Conservation (phyloP, 345 rosid genomes). For the Lepidium aucheri region DNA sequence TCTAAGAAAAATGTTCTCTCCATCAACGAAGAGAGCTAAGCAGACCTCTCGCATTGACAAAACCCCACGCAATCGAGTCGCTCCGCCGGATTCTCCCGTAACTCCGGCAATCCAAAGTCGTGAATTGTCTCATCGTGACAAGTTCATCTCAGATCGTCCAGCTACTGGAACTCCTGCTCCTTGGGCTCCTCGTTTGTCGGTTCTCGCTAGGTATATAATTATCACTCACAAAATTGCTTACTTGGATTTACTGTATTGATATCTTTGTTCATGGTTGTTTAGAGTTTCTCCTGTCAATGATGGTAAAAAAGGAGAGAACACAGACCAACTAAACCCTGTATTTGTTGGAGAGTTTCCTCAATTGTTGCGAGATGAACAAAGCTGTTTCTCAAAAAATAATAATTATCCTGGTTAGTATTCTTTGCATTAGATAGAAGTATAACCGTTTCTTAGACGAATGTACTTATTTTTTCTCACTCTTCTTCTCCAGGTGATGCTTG, state of each 20-base stretch:
- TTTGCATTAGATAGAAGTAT: neutral
- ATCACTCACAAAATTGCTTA: neutral
- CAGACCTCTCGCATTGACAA: slow-evolving; percentile 37
- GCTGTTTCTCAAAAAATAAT: slow-evolving; percentile 34
- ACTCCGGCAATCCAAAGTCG: slow-evolving; percentile 46
- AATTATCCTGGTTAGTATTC: slow-evolving; percentile 45
- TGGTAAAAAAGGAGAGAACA: slow-evolving; percentile 38
- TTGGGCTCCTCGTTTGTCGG: slow-evolving; percentile 86
- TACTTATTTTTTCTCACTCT: slow-evolving; percentile 16
- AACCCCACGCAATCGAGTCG: slow-evolving; percentile 20
- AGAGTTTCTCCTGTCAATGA: slow-evolving; percentile 48
- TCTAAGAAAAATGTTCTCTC: slow-evolving; percentile 60
- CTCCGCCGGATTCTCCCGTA: slow-evolving; percentile 42
- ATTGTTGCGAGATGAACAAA: slow-evolving; percentile 62
- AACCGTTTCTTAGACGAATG: neutral
- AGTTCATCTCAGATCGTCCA: slow-evolving; percentile 53
- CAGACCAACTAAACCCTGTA: slow-evolving; percentile 68
- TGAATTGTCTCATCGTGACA: slow-evolving; percentile 14
- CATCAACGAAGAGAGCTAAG: slow-evolving; percentile 45
- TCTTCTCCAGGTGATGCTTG: slow-evolving; percentile 39
- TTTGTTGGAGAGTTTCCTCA: slow-evolving; percentile 87
- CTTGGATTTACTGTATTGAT: neutral
- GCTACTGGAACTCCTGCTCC: slow-evolving; percentile 83
- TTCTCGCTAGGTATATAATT: slow-evolving; percentile 62
- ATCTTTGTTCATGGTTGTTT: slow-evolving; percentile 6